Percentiles rank a stretch among this genome's conserved stretches.
These are phyloP conservation scores for Colletotrichum sp. DNA, from an alignment of 2,329 filamentous ascomycete genomes.

Conservation along the genomic window DNA sequence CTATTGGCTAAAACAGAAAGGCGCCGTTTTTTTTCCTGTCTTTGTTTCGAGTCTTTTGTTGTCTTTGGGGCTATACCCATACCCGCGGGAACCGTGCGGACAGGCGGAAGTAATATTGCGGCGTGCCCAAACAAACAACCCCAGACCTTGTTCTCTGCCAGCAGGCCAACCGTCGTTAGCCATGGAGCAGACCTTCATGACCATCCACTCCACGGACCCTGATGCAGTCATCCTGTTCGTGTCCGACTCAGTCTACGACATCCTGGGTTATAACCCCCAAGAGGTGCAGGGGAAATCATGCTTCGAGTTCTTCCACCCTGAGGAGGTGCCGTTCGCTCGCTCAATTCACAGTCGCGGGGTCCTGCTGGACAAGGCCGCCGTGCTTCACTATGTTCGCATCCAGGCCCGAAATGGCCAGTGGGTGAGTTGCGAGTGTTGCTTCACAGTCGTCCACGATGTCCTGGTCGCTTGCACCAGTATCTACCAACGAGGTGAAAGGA, in stretches of 20 bases:
- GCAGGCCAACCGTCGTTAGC: slow-evolving; percentile 24
- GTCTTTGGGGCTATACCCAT: background rate
- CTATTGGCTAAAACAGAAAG: background rate
- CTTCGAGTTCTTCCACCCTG: slow-evolving; percentile 87
- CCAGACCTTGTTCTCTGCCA: background rate
- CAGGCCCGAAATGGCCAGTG: slow-evolving; percentile 72
- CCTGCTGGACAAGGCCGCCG: slow-evolving; percentile 82
- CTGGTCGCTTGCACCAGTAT: slow-evolving; percentile 85
- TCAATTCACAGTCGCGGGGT: slow-evolving; percentile 76
- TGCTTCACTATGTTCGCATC: slow-evolving; percentile 80
- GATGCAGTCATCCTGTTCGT: slow-evolving; percentile 84
- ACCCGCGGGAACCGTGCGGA: background rate
- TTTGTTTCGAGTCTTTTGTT: background rate
- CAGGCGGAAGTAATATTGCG: background rate
- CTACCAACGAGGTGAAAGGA: slow-evolving; percentile 72
- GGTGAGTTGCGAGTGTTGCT: slow-evolving; percentile 86
- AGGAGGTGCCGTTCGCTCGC: slow-evolving; percentile 78
- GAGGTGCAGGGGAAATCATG: slow-evolving; percentile 79
- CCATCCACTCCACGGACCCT: slow-evolving; percentile 78
- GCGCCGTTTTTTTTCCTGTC: background rate
- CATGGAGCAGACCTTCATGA: slow-evolving; percentile 91
- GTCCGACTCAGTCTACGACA: slow-evolving; percentile 83
- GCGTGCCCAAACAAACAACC: background rate
- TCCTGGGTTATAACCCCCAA: slow-evolving; percentile 78
- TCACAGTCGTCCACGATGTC: slow-evolving; percentile 87